Base-by-base conservation (phyloP, 805 yeast species). In the Metschnikowia lachancei region DNA sequence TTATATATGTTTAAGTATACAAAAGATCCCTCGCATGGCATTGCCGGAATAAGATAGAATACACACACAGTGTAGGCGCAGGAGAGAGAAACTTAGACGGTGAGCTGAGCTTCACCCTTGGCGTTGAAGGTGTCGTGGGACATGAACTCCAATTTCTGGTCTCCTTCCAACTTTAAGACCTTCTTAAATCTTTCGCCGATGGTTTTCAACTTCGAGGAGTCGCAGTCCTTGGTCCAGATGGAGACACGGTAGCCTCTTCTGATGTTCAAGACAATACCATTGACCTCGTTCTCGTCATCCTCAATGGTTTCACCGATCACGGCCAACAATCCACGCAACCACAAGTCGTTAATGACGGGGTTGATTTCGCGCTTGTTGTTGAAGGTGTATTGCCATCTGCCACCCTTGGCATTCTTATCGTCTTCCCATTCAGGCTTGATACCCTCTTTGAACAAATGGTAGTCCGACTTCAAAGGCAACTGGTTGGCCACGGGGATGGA, bases 381-480 rank as follows among this genome's bases (percentile, higher is more conserved):
- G 71, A 80, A 87, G 36, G 87, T 77, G 54, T 59, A 70, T 56
- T 67, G 74, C 96, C 97, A 94, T 73, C 87, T 89, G 63, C 99
- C 99, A 64, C 99, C 99, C 58, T 83, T 77, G 50, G 87, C 69
- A 70, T 94, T 94, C 55, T 81, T 80, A 45, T 73, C 76, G 69
- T 94, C 98, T 77, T 94, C 99, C 99, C 99, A 94, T 77, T 94
- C 98, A 46, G 99, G 99, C 69, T 88, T 85, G 61, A 94, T 82
- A 48, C 90, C 96, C 65, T 85, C 87, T 73, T 92, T 86, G 77
- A 94, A 94, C 62, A 92, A 81, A 67, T 94, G 96, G 73, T 92
- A 92, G 71, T 94, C 98, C 11, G 97, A 87, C 69, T 84, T 87
- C 61, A 85, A 64, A 58, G 98, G 98, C 64, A 94, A 78, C 64